Evolutionary conservation across 176 grass and related monocot genomes (phyloP), one percentile per base, ranked within the genome.

Genomic region (Triticum turgidum): DNA sequence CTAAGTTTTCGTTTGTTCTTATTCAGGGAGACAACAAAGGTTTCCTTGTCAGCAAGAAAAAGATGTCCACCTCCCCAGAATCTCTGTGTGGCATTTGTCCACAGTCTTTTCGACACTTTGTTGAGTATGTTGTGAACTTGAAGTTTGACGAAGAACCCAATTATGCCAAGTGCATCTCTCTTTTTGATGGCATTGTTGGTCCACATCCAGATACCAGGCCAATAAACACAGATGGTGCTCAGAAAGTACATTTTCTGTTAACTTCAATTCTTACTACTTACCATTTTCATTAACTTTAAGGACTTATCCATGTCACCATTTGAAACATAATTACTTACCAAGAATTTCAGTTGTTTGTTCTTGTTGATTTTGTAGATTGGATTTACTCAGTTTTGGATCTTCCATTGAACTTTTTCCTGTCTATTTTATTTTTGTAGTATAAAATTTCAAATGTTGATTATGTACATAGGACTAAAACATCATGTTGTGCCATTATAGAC

Each of bases 91-190:
- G 84, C 64, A 95, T 89, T 73, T 95, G 96, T 63, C 93, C 96
- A 65, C 96, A 91, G 69, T 88, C 96, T 32, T 98, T 98, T 78
- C 91, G 84, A 35, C 90, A 94, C 65, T 98, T 98, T 91, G 91
- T 98, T 62, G 93, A 98, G 82, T 93, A 98, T 81, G 93, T 98
- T 6, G 96, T 98, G 56, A 98, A 98, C 79, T 87, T 95, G 59
- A 98, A 98, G 75, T 98, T 98, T 86, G 96, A 95, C 1, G 93
- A 98, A 78, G 96, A 98, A 80, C 96, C 93, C 7, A 95, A 98
- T 83, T 98, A 98, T 69, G 91, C 93, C 18, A 95, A 84, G 39
- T 98, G 87, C 86, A 95, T 98, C 63, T 94, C 96, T 84, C 89
- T 98, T 77, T 98, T 98, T 89, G 93, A 95, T 87, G 89, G 93